phyloP scores from a whole-genome alignment of 805 yeast genomes.

The Saturnispora galanensis region DNA sequence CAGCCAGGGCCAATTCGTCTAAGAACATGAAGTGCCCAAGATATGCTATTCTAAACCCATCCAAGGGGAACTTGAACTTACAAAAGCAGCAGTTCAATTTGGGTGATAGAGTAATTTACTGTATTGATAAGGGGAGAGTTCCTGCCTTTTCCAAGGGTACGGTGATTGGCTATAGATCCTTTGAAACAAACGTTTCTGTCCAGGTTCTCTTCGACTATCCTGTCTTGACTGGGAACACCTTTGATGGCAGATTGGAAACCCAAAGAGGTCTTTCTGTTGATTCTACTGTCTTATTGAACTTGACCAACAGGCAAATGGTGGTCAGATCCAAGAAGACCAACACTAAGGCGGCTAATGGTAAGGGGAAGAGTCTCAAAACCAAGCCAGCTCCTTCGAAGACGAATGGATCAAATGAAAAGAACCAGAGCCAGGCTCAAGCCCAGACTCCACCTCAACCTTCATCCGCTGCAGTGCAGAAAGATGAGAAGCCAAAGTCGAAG shows the following conservation, averaged over 20 bases:
- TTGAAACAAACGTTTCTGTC: conserved; percentile 54
- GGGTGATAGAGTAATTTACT: conserved; percentile 86
- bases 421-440: no score
- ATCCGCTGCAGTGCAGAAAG: conserved; percentile 12
- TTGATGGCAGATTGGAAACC: conserved; percentile 67
- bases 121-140: conserved; percentile 80
- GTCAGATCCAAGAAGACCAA: conserved; percentile 56
- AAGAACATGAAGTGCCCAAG: conserved; percentile 71
- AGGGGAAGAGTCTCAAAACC: background rate
- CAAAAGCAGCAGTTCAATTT: conserved; percentile 67
- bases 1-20: conserved; percentile 36
- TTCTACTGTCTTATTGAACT: conserved; percentile 69
- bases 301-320: conserved; percentile 64
- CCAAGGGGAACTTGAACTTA: conserved; percentile 59
- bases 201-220: conserved; percentile 80
- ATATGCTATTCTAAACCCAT: conserved; percentile 70
- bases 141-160: conserved; percentile 86
- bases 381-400: no score
- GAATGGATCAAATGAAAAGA: no score
- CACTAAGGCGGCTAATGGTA: conserved; percentile 21
- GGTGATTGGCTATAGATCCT: conserved; percentile 53
- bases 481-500: conserved; percentile 10
- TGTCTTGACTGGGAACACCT: conserved; percentile 68
- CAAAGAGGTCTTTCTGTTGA: conserved; percentile 81
- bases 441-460: no score